Percentiles rank a stretch among this genome's conserved stretches.
Evolutionary conservation across 1,284 basidiomycete species (phyloP).

Genomic region (Agroathelia rolfsii): DNA sequence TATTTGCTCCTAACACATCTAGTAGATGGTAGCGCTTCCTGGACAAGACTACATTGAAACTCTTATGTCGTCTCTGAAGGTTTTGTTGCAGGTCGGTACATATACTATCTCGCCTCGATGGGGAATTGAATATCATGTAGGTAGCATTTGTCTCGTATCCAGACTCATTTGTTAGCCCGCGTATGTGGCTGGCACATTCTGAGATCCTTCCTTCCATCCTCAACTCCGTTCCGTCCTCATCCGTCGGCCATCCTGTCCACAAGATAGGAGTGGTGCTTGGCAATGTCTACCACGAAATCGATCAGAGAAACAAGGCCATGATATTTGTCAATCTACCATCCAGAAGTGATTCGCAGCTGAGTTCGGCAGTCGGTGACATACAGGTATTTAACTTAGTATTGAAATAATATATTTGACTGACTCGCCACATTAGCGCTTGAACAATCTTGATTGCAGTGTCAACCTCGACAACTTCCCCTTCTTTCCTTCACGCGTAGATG

Average conservation of each 20-base stretch:
- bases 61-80: constrained; percentile 44
- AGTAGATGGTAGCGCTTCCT: constrained; percentile 41
- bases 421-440: constrained; percentile 47
- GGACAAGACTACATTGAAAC: constrained; percentile 45
- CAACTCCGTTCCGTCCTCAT: constrained; percentile 22
- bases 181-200: constrained; percentile 49
- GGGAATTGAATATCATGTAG: constrained; percentile 24
- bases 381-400: constrained; percentile 33
- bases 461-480: constrained; percentile 55
- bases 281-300: constrained; percentile 47
- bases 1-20: not conserved
- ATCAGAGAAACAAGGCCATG: constrained; percentile 67
- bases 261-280: constrained; percentile 35
- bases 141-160: constrained; percentile 54
- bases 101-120: not conserved
- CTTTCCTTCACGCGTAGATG: constrained; percentile 36
- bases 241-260: constrained; percentile 28
- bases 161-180: constrained; percentile 67
- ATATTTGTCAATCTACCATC: constrained; percentile 60
- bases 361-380: constrained; percentile 65
- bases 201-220: constrained; percentile 32
- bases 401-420: constrained; percentile 4
- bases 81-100: constrained; percentile 45
- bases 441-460: constrained; percentile 67
- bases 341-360: constrained; percentile 44